Evolutionary conservation across 202 grass and related monocot genomes (phyloP).

Genomic region (Panicum virgatum): DNA sequence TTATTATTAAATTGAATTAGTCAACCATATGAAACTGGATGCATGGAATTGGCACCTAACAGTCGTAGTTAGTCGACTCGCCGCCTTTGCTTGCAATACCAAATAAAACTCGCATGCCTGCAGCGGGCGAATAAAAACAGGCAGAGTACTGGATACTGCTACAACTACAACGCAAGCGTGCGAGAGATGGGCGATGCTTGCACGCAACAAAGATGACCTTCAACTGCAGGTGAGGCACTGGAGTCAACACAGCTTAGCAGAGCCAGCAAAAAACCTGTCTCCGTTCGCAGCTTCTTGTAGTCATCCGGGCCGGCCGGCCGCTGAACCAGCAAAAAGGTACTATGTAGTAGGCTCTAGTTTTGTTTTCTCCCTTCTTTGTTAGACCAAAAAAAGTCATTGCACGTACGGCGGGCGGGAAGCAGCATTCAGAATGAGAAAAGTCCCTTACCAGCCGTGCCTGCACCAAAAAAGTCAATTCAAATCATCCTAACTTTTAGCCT

Average conservation of each 20-base stretch:
- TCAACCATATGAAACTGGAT: neutral
- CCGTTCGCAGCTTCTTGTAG: neutral
- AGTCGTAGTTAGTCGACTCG: neutral
- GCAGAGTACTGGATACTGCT: neutral
- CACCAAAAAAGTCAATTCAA: too few relatives aligned
- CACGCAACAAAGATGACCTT: constrained; percentile 2
- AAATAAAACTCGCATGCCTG: neutral
- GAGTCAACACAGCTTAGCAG: constrained; percentile 12
- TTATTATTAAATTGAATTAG: neutral
- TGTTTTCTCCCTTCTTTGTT: neutral
- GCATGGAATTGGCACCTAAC: neutral
- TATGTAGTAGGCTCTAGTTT: neutral
- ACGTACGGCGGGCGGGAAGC: neutral
- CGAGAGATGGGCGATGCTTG: constrained; percentile 10
- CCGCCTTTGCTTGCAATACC: constrained; percentile 24
- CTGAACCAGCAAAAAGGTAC: neutral
- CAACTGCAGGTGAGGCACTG: neutral
- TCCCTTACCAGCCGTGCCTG: neutral
- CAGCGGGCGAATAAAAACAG: neutral
- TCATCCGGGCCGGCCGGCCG: neutral
- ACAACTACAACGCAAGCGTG: constrained; percentile 14
- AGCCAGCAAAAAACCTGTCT: neutral
- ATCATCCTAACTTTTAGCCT: too few relatives aligned
- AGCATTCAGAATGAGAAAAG: neutral
- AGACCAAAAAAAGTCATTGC: neutral